Conservation (phyloP, 768 basidiomycete genomes). For the Leccinum rimulosum region DNA sequence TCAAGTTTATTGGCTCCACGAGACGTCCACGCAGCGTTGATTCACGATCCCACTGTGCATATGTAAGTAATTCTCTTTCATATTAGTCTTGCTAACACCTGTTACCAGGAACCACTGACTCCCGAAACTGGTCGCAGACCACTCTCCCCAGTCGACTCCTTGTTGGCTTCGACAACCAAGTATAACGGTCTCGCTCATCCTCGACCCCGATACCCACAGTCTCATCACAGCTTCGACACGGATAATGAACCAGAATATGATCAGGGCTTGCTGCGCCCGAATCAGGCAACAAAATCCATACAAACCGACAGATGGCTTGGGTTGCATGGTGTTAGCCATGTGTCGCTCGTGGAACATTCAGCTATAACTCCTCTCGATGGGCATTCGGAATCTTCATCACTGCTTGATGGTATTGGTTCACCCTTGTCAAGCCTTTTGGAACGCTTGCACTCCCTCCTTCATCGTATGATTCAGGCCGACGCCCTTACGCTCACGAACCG, state of each 20-base stretch:
- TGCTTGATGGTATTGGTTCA: conserved; percentile 51
- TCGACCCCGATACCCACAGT: conserved; percentile 24
- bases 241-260: conserved; percentile 40
- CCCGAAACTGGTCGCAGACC: conserved; percentile 43
- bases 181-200: conserved; percentile 26
- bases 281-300: conserved; percentile 59
- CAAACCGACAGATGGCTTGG: conserved; percentile 58
- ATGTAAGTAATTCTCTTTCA: conserved; percentile 30
- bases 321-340: conserved; percentile 33
- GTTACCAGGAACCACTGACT: conserved; percentile 42
- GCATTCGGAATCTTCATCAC: conserved; percentile 74
- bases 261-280: conserved; percentile 28
- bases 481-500: conserved; percentile 85
- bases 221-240: conserved; percentile 41
- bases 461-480: conserved; percentile 70
- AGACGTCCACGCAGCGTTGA: conserved; percentile 38
- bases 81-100: conserved; percentile 8
- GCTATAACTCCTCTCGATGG: conserved; percentile 54
- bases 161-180: conserved; percentile 25
- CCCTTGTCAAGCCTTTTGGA: conserved; percentile 57
- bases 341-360: conserved; percentile 33
- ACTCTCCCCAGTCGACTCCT: conserved; percentile 41
- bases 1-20: conserved; percentile 23
- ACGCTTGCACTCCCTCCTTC: conserved; percentile 61
- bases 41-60: conserved; percentile 26